A percentile compares a stretch with the other conserved stretches of the same genome.
Conservation (phyloP, 495 filamentous ascomycete species). For the Aspergillus sclerotiicarbonarius region DNA sequence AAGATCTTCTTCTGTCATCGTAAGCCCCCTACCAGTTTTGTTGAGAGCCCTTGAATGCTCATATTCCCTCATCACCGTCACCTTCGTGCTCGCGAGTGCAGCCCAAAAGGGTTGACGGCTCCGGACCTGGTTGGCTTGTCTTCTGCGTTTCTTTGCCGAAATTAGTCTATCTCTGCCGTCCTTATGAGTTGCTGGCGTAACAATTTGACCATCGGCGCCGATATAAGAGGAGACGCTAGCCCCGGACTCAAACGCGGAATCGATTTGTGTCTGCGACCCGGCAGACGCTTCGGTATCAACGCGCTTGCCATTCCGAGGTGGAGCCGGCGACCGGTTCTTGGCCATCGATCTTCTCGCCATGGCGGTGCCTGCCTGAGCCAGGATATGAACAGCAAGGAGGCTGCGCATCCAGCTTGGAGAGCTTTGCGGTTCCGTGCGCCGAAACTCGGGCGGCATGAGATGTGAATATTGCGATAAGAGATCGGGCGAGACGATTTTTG, state of each 20-base stretch:
- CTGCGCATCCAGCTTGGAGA: constrained; percentile 60
- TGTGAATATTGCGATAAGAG: constrained; percentile 44
- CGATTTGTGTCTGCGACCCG: constrained; percentile 44
- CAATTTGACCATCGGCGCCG: constrained; percentile 51
- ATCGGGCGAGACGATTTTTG: constrained; percentile 46
- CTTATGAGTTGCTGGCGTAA: constrained; percentile 43
- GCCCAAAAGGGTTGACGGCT: constrained; percentile 93
- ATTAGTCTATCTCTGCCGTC: constrained; percentile 56
- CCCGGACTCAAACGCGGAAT: constrained; percentile 44
- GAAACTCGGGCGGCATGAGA: constrained; percentile 43
- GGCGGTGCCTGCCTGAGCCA: constrained; percentile 69
- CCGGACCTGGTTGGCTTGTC: constrained; percentile 84
- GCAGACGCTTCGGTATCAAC: constrained; percentile 58
- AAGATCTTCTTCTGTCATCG: constrained; percentile 77
- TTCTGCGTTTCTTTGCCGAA: constrained; percentile 76
- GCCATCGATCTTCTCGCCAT: constrained; percentile 54
- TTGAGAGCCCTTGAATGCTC: constrained; percentile 78
- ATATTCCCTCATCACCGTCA: constrained; percentile 89
- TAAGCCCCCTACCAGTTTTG: constrained; percentile 63
- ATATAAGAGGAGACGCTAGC: constrained; percentile 48
- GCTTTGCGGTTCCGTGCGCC: constrained; percentile 40
- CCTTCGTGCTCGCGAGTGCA: constrained; percentile 88
- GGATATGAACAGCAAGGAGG: constrained; percentile 79
- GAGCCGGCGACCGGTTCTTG: constrained; percentile 45
- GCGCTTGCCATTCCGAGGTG: constrained; percentile 45